phyloP scores from a whole-genome alignment of 2,329 filamentous ascomycete genomes.

The Aspergillus vadensis region DNA sequence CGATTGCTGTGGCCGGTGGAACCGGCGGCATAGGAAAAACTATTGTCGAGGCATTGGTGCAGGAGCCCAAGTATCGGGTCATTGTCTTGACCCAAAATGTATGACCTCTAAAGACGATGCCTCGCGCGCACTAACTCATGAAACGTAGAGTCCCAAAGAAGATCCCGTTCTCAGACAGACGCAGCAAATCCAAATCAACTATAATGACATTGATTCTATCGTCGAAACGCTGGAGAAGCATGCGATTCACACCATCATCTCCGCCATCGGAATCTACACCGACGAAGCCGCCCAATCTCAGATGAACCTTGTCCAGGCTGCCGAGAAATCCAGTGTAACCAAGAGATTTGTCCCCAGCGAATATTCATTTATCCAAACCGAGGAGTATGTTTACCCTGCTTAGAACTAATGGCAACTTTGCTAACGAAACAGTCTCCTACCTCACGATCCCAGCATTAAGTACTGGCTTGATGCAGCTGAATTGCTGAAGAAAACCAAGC shows the following conservation, averaged over 20 bases:
- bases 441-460: slow-evolving; percentile 34
- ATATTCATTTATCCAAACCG: slow-evolving; percentile 41
- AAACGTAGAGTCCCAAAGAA: neutral
- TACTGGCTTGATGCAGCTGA: slow-evolving; percentile 31
- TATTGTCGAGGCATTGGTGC: slow-evolving; percentile 48
- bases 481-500: slow-evolving; percentile 33
- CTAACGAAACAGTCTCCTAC: slow-evolving; percentile 24
- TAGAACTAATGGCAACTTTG: slow-evolving; percentile 6
- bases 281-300: slow-evolving; percentile 37
- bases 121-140: neutral
- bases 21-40: slow-evolving; percentile 50
- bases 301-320: slow-evolving; percentile 49
- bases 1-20: slow-evolving; percentile 52
- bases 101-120: slow-evolving; percentile 4
- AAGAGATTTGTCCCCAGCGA: slow-evolving; percentile 48
- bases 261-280: slow-evolving; percentile 39
- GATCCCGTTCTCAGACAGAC: slow-evolving; percentile 10
- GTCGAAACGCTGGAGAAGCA: slow-evolving; percentile 36
- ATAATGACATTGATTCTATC: slow-evolving; percentile 34
- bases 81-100: slow-evolving; percentile 48
- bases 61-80: slow-evolving; percentile 39
- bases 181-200: slow-evolving; percentile 35
- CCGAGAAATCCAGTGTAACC: slow-evolving; percentile 42
- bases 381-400: slow-evolving; percentile 28
- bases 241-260: slow-evolving; percentile 51